Base-by-base conservation (phyloP, 1,139 yeast genomes). In the Geotrichum histeridarum region DNA sequence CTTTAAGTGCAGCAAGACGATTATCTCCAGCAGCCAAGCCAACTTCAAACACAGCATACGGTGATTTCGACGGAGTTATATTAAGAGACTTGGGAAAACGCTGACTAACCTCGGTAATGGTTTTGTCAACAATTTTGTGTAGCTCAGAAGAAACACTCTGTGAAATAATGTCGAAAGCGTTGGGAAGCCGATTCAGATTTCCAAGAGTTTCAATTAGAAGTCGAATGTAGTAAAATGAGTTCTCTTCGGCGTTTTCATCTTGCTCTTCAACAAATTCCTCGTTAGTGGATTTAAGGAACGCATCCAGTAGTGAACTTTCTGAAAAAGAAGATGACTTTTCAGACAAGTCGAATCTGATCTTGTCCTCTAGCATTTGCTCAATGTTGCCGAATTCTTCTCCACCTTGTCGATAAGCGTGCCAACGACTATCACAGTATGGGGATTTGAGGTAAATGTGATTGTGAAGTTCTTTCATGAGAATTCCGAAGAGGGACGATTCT, bases 401-500 rank as follows among this genome's bases (percentile, higher is more conserved):
- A 9, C 65, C 67, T 22, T 60, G 63, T 6, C 62, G 55, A 50
- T 66, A 68, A 4, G 67, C 57, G 31, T 62, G 63, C 73, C 74
- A 72, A 8, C 72, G 63, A 27, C 57, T 57, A 53, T 65, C 64
- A 54, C 71, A 63, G 60, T 69, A 70, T 5, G 75, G 76, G 58
- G 73, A 67, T 62, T 84, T 86, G 54, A 87, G 74, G 65, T 87
- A 91, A 17, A 90, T 74, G 57, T 88, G 86, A 55, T 77, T 80
- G 59, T 82, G 84, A 44, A 90, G 72, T 65, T 90, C 96, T 60
- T 87, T 96, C 18, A 88, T 74, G 31, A 90, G 73, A 64, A 82
- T 82, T 55, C 84, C 89, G 63, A 86, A 85, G 47, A 91, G 64
- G 75, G 83, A 62, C 22, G 65, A 55, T 43, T 83, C 81, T 63